These are phyloP conservation scores for Truncatella angustata DNA, from an alignment of 2,329 filamentous ascomycete genomes.

Conservation along the genomic window DNA sequence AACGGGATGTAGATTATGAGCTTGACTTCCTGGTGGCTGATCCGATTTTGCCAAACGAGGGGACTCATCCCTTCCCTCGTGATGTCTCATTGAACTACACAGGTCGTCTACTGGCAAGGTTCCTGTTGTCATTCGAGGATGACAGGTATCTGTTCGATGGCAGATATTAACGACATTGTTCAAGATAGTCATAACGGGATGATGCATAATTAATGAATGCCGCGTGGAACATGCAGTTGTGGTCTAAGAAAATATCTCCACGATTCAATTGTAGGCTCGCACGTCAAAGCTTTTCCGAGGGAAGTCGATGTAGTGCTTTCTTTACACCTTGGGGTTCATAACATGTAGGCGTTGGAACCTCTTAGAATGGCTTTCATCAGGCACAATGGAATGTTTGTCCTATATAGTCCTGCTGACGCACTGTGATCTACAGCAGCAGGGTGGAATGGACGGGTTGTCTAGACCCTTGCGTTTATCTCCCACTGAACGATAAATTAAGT, in stretches of 20 bases:
- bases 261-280: too few relatives aligned
- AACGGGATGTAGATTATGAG: conserved; percentile 30
- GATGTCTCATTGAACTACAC: conserved; percentile 50
- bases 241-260: too few relatives aligned
- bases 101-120: conserved; percentile 51
- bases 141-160: conserved; percentile 47
- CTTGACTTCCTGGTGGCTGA: conserved; percentile 45
- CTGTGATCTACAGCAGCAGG: conserved; percentile 55
- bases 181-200: neutral
- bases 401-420: conserved; percentile 64
- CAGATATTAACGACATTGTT: conserved; percentile 19
- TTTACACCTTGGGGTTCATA: too few relatives aligned
- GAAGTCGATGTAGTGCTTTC: too few relatives aligned
- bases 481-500: conserved; percentile 59
- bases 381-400: conserved; percentile 49
- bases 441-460: conserved; percentile 68
- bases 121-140: conserved; percentile 53
- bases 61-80: conserved; percentile 44
- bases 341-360: too few relatives aligned
- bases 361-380: too few relatives aligned
- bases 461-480: conserved; percentile 61
- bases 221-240: too few relatives aligned
- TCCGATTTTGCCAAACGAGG: conserved; percentile 43
- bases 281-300: too few relatives aligned
- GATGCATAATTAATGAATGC: too few relatives aligned